phyloP scores from a whole-genome alignment of 75 land plant genomes.

The Sequoiadendron giganteum region DNA sequence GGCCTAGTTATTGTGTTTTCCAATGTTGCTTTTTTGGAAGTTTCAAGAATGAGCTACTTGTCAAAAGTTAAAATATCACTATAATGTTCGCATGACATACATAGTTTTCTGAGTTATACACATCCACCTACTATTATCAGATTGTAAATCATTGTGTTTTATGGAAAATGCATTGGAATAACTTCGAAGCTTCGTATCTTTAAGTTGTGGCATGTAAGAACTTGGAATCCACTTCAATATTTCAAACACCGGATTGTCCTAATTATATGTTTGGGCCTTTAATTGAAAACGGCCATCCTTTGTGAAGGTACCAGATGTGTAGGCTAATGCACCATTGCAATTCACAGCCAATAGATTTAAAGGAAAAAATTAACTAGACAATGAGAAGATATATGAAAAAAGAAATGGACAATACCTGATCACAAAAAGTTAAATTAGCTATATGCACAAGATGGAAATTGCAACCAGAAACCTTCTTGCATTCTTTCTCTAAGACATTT shows the following conservation, averaged over 20 bases:
- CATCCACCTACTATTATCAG: not conserved
- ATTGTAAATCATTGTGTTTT: not conserved
- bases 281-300: not conserved
- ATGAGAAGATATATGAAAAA: not conserved
- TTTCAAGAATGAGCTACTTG: not conserved
- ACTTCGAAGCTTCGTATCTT: not conserved
- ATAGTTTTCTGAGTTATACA: not conserved
- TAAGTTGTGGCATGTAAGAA: not conserved
- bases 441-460: slow-evolving; percentile 20
- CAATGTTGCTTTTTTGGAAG: not conserved
- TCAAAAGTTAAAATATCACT: not conserved
- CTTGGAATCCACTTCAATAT: not conserved
- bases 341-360: not conserved
- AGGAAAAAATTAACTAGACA: not conserved
- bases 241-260: not conserved
- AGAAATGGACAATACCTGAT: slow-evolving; percentile 34
- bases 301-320: not conserved
- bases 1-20: not conserved
- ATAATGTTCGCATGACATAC: not conserved
- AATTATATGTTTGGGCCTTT: not conserved
- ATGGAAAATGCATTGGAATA: not conserved
- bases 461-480: slow-evolving; percentile 52
- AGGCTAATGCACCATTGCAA: not conserved
- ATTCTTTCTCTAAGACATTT: slow-evolving; percentile 37
- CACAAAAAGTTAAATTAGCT: slow-evolving; percentile 49